Conservation (phyloP, 2,329 filamentous ascomycete species). For the Elsinoe australis region DNA sequence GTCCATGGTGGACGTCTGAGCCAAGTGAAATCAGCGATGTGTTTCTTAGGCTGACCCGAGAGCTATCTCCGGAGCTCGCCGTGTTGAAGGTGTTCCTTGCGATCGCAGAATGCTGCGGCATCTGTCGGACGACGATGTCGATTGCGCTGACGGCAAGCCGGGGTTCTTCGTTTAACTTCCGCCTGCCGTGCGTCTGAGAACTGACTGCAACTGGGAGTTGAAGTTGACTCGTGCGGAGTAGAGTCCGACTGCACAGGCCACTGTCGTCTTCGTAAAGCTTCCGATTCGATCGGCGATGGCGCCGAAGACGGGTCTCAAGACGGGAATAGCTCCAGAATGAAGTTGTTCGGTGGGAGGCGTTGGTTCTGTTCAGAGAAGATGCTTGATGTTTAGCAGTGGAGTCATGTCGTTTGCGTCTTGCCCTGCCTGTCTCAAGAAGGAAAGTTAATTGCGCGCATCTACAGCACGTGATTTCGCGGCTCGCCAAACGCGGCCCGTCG, state of each 20-base stretch:
- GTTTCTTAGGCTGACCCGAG: background rate
- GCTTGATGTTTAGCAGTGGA: too few species aligned
- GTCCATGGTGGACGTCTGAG: conserved; percentile 9
- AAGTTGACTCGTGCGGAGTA: too few species aligned
- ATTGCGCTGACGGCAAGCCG: conserved; percentile 2
- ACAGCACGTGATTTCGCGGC: conserved; percentile 17
- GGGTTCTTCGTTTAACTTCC: background rate
- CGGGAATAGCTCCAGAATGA: background rate
- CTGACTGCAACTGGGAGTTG: conserved; percentile 4
- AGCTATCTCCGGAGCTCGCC: background rate
- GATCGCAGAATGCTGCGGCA: conserved; percentile 15
- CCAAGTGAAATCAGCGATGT: conserved; percentile 14
- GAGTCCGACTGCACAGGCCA: conserved; percentile 16
- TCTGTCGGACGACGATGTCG: conserved; percentile 13
- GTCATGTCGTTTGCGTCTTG: too few species aligned
- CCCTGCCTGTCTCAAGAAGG: background rate
- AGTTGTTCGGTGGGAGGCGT: background rate
- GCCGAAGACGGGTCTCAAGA: background rate
- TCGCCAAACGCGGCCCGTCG: background rate
- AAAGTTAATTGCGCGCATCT: background rate
- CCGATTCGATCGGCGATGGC: conserved; percentile 14
- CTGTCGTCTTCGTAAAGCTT: background rate
- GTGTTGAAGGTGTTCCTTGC: background rate
- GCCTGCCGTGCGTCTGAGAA: conserved; percentile 4
- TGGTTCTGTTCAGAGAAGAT: too few species aligned